These are phyloP conservation scores for Lyophyllum atratum DNA, from an alignment of 768 basidiomycete species.

Conservation along the genomic window DNA sequence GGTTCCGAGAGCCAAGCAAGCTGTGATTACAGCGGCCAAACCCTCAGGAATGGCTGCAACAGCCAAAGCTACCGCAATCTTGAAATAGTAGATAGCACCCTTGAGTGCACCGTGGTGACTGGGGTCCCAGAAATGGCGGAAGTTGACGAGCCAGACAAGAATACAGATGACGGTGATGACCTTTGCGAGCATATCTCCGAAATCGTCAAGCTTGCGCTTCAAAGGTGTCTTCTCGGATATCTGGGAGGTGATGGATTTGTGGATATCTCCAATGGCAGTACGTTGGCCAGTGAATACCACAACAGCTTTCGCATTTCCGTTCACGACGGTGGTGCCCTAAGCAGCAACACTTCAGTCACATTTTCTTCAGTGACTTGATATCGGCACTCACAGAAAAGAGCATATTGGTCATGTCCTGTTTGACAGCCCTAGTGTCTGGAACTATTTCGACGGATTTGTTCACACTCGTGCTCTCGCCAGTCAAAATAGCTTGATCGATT, in stretches of 20 bases:
- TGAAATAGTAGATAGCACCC: constrained; percentile 98
- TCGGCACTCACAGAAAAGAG: constrained; percentile 74
- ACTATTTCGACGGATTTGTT: constrained; percentile 76
- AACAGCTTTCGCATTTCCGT: constrained; percentile 84
- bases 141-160: constrained; percentile 97
- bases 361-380: neutral
- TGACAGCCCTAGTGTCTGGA: constrained; percentile 78
- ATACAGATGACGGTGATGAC: constrained; percentile 97
- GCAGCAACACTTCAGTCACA: neutral
- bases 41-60: constrained; percentile 99
- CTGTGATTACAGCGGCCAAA: constrained; percentile 97
- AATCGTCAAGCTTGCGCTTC: constrained; percentile 97
- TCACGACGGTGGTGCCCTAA: constrained; percentile 95
- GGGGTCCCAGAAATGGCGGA: constrained; percentile 95
- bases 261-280: constrained; percentile 96
- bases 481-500: constrained; percentile 95
- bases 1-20: constrained; percentile 93
- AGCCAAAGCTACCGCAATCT: constrained; percentile 98
- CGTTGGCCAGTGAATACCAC: constrained; percentile 84
- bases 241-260: constrained; percentile 92
- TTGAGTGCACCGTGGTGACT: constrained; percentile 88
- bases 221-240: constrained; percentile 96
- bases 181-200: constrained; percentile 96
- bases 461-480: constrained; percentile 91
- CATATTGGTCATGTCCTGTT: constrained; percentile 98